Base-by-base conservation (phyloP, 345 rosid genomes). In the Acer yangbiense region DNA sequence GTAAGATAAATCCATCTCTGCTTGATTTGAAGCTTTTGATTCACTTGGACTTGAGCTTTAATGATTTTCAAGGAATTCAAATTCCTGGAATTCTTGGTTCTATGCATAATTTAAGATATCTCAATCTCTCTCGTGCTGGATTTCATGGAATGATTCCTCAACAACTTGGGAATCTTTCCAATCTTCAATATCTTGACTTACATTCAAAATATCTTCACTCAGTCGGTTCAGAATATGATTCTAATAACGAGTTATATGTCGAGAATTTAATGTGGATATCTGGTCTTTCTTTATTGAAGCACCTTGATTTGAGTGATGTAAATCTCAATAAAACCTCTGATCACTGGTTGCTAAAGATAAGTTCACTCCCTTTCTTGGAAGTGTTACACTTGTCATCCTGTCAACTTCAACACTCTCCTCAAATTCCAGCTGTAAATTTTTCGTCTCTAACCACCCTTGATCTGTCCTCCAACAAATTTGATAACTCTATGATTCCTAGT, bases 1-100 rank as follows among this genome's bases (percentile, higher is more conserved):
- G 74, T 71, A 71, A 54, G 64, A 9, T 72, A 72, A 58, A 39
- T 25, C 62, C 62, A 1, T 70, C 62, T 29, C 17, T 70, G 62
- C 23, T 52, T 50, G 44, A 50, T 52, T 14, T 58, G 32, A 58
- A 72, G 14, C 20, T 60, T 21, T 73, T 73, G 39, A 61, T 2
- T 58, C 7, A 60, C 55, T 21, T 73, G 20, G 68, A 73, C 41
- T 32, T 73, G 6, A 61, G 20, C 39, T 10, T 0, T 21, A 60
- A 73, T 41, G 8, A 44, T 58, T 61, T 21, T 11, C 0, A 35
- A 1, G 18, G 48, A 6, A 0, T n/a, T 5, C 32, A 72, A 8
- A 55, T 72, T 57, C 64, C 48, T 0, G 0, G 17, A 1, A 57
- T 0, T n/a, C 21, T 10, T 72, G 29, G 75, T n/a, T 39, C 46